These are phyloP conservation scores for Globisporangium solare DNA, from an alignment of 352 stramenopile genomes.

Conservation along the genomic window DNA sequence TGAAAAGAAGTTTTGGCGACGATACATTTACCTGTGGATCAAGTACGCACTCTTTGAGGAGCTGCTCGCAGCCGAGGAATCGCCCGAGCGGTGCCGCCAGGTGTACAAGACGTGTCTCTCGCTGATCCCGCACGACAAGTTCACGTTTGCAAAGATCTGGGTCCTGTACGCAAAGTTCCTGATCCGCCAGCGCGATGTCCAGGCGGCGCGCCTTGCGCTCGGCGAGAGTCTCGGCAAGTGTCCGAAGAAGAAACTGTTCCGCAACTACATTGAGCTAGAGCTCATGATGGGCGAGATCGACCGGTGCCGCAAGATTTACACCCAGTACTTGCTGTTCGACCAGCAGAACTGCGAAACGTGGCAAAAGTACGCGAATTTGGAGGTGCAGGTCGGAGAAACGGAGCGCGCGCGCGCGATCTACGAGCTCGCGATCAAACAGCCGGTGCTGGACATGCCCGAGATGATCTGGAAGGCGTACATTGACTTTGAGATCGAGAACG, in stretches of 20 bases:
- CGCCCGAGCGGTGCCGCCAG: conserved; percentile 74
- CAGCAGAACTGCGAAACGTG: conserved; percentile 92
- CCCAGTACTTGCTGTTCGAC: conserved; percentile 81
- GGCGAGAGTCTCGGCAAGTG: conserved; percentile 94
- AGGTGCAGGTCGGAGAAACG: conserved; percentile 93
- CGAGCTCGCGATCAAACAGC: conserved; percentile 94
- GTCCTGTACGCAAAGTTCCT: conserved; percentile 96
- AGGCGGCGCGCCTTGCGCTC: conserved; percentile 88
- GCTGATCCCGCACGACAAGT: conserved; percentile 93
- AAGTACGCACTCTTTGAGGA: conserved; percentile 99
- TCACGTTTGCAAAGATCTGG: conserved; percentile 99
- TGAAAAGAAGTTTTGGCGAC: conserved; percentile 97
- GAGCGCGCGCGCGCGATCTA: conserved; percentile 94
- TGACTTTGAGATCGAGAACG: conserved; percentile 96
- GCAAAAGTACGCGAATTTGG: conserved; percentile 95
- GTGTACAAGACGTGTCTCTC: conserved; percentile 94
- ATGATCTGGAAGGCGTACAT: conserved; percentile 99
- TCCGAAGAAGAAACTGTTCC: conserved; percentile 90
- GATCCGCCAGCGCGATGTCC: conserved; percentile 92
- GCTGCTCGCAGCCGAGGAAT: conserved; percentile 68
- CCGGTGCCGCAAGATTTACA: conserved; percentile 89
- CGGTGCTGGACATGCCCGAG: conserved; percentile 97
- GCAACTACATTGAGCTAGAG: conserved; percentile 94
- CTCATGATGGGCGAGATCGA: conserved; percentile 98
- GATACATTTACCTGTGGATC: conserved; percentile 99